A percentile compares a stretch with the other conserved stretches of the same genome.
These are phyloP conservation scores for Pyrenochaeta sp. DNA, from an alignment of 2,329 filamentous ascomycete species.

Conservation along the genomic window DNA sequence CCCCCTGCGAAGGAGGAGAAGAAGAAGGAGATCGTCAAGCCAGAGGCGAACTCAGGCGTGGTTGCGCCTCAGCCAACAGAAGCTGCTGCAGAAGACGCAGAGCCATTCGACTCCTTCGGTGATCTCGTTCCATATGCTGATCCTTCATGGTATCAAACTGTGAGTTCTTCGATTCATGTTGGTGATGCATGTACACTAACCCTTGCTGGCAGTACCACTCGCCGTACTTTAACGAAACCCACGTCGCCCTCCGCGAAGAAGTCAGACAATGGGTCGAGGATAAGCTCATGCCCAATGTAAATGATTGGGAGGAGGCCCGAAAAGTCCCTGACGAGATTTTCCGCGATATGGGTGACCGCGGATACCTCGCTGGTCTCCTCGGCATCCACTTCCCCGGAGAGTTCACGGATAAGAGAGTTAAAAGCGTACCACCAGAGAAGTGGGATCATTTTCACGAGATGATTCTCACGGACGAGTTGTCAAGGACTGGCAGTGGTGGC, in stretches of 20 bases:
- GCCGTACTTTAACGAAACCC: conserved; percentile 93
- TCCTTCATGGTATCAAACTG: conserved; percentile 92
- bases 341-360: conserved; percentile 84
- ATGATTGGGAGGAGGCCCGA: conserved; percentile 97
- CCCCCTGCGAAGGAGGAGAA: conserved; percentile 56
- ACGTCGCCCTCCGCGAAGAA: conserved; percentile 89
- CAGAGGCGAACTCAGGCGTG: conserved; percentile 66
- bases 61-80: conserved; percentile 48
- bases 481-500: conserved; percentile 84
- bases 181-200: conserved; percentile 8
- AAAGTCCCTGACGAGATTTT: conserved; percentile 88
- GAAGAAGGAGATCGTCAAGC: conserved; percentile 60
- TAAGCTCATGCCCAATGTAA: conserved; percentile 88
- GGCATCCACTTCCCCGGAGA: conserved; percentile 73
- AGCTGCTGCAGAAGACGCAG: conserved; percentile 63
- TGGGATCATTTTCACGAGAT: conserved; percentile 99
- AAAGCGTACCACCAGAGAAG: conserved; percentile 82
- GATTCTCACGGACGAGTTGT: conserved; percentile 92
- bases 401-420: conserved; percentile 72
- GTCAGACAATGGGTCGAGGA: conserved; percentile 90
- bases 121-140: conserved; percentile 90
- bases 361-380: conserved; percentile 73
- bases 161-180: conserved; percentile 57
- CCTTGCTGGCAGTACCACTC: conserved; percentile 76
- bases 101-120: conserved; percentile 84